A percentile compares a stretch with the other conserved stretches of the same genome.
phyloP scores from a whole-genome alignment of 2,329 filamentous ascomycete species.

The Aspergillus melleus region DNA sequence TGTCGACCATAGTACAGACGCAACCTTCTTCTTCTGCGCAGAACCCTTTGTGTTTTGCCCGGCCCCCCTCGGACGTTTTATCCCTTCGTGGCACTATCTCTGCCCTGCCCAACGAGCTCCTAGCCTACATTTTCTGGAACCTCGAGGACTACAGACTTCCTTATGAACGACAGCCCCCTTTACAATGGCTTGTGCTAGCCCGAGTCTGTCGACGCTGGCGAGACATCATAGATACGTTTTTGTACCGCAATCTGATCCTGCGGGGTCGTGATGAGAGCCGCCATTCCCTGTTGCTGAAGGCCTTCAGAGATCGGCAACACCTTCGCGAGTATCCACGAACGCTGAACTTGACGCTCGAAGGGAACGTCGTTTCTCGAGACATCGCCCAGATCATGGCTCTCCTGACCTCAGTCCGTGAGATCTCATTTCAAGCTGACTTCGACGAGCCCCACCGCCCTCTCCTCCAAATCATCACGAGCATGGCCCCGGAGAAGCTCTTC shows the following conservation, averaged over 20 bases:
- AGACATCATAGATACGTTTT: background rate
- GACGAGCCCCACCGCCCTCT: background rate
- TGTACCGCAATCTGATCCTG: background rate
- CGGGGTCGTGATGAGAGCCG: background rate
- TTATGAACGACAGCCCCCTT: background rate
- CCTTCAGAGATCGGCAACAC: background rate
- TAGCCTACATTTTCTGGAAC: background rate
- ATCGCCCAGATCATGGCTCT: background rate
- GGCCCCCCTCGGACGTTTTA: background rate
- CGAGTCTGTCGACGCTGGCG: background rate
- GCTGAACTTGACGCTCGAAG: background rate
- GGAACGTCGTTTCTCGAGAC: background rate
- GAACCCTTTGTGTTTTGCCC: background rate
- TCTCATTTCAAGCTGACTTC: background rate
- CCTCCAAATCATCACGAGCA: background rate
- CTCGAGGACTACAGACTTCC: background rate
- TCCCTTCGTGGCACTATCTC: background rate
- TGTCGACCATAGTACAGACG: background rate
- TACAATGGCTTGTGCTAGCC: background rate
- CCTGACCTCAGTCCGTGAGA: background rate
- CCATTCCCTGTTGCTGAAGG: background rate
- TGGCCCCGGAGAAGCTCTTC: background rate
- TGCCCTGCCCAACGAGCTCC: background rate
- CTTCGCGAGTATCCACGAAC: background rate
- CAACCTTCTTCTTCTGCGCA: background rate